These are phyloP conservation scores for Diaporthe australafricana DNA, from an alignment of 2,329 filamentous ascomycete species.

Conservation along the genomic window DNA sequence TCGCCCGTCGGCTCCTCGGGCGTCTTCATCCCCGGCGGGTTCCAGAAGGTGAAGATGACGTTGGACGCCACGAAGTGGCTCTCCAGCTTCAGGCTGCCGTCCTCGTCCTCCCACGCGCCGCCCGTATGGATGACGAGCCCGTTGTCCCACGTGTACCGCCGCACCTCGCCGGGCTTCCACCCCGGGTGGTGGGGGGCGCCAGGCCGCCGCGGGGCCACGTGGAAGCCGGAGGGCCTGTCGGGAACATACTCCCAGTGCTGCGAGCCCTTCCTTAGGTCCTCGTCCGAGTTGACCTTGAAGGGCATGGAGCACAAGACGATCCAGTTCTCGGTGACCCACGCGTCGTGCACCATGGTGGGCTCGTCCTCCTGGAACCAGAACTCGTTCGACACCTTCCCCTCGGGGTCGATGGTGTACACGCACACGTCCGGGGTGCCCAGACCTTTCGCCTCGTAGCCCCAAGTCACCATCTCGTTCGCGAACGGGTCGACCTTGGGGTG, in stretches of 20 bases:
- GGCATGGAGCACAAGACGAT: conserved; percentile 37
- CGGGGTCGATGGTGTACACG: conserved; percentile 46
- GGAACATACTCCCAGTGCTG: neutral
- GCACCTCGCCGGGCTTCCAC: conserved; percentile 16
- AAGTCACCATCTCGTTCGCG: conserved; percentile 53
- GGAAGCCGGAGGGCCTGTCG: neutral
- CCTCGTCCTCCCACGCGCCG: conserved; percentile 52
- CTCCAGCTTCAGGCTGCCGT: conserved; percentile 52
- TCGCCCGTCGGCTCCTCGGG: conserved; percentile 53
- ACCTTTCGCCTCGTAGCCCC: conserved; percentile 55
- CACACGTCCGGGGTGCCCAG: conserved; percentile 52
- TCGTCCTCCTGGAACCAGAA: conserved; percentile 47
- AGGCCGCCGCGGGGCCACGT: neutral
- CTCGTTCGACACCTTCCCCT: conserved; percentile 47
- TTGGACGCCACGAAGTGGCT: conserved; percentile 46
- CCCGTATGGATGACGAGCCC: conserved; percentile 48
- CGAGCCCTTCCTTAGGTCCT: neutral
- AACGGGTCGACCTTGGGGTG: conserved; percentile 56
- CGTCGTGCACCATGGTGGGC: conserved; percentile 55
- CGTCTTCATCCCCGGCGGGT: neutral
- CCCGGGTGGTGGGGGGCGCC: neutral
- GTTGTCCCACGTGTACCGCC: conserved; percentile 51
- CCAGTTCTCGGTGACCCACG: conserved; percentile 55
- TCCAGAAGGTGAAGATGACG: conserved; percentile 42
- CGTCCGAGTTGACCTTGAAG: neutral